A percentile compares a stretch with the other conserved stretches of the same genome.
These are phyloP conservation scores for Yamadazyma jaroonii DNA, from an alignment of 1,139 yeast species.

Conservation along the genomic window DNA sequence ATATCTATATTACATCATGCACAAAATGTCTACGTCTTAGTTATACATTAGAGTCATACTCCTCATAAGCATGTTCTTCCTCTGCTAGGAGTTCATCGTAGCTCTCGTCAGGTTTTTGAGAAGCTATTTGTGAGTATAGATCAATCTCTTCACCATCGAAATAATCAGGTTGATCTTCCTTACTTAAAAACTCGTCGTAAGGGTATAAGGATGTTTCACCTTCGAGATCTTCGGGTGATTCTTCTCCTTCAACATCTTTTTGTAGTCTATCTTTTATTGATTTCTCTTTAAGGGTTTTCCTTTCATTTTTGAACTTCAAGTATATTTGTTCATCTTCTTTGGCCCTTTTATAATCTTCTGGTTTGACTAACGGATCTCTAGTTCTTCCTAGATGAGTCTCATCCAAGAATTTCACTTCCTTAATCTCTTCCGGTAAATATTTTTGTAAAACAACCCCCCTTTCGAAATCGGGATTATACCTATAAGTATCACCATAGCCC, in stretches of 20 bases:
- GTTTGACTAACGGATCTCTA: slow-evolving; percentile 26
- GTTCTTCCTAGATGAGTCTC: slow-evolving; percentile 32
- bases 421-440: slow-evolving; percentile 58
- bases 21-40: neutral
- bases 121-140: slow-evolving; percentile 29
- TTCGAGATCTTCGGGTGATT: slow-evolving; percentile 5
- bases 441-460: slow-evolving; percentile 73
- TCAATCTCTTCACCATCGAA: slow-evolving; percentile 36
- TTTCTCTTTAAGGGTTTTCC: slow-evolving; percentile 13
- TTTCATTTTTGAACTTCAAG: slow-evolving; percentile 22
- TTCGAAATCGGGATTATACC: slow-evolving; percentile 77
- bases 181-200: slow-evolving; percentile 36
- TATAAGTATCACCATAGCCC: slow-evolving; percentile 82
- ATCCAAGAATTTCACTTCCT: slow-evolving; percentile 34
- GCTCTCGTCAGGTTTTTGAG: slow-evolving; percentile 1
- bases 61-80: slow-evolving; percentile 3
- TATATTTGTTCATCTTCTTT: slow-evolving; percentile 26
- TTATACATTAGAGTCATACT: slow-evolving; percentile 4
- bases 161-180: slow-evolving; percentile 38
- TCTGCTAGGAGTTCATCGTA: slow-evolving; percentile 5
- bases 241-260: neutral
- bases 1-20: neutral
- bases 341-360: slow-evolving; percentile 19
- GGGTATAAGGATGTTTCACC: slow-evolving; percentile 16
- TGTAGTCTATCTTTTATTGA: slow-evolving; percentile 5